Conservation (phyloP, 768 basidiomycete species). For the Arthromyces matolae region DNA sequence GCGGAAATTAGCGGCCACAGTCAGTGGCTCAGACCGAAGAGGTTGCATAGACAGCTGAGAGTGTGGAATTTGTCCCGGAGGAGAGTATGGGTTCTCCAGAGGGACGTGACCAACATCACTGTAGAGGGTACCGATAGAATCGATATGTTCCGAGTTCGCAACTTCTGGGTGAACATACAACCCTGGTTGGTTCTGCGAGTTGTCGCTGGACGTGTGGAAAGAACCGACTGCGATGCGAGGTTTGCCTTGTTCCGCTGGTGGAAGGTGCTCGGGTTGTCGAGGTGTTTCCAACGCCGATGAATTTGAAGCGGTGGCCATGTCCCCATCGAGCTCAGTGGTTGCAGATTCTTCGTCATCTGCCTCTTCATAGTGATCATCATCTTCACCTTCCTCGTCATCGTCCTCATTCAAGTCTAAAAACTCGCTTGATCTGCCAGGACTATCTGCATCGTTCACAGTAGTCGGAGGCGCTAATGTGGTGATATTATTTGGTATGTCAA, state of each 20-base stretch:
- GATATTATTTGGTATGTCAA: conserved; percentile 2
- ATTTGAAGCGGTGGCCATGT: conserved; percentile 16
- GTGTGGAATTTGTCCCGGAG: conserved; percentile 14
- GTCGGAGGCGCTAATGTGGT: conserved; percentile 3
- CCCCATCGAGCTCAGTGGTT: conserved; percentile 31
- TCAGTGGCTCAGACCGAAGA: conserved; percentile 15
- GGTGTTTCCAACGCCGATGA: conserved; percentile 9
- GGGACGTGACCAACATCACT: conserved; percentile 10
- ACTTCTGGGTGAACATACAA: conserved; percentile 17
- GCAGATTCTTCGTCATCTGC: conserved; percentile 16
- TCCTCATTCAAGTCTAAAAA: conserved; percentile 65
- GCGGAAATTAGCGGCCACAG: conserved; percentile 52
- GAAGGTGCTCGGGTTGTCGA: conserved; percentile 9
- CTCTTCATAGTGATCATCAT: conserved; percentile 33
- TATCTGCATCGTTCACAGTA: conserved; percentile 7
- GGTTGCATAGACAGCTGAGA: conserved; percentile 21
- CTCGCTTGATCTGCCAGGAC: conserved; percentile 34
- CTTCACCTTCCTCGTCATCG: conserved; percentile 40
- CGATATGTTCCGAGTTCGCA: conserved; percentile 12
- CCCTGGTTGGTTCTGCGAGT: conserved; percentile 23
- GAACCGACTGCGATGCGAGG: conserved; percentile 45
- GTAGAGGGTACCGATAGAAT: conserved; percentile 4
- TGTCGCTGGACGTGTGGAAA: conserved; percentile 41
- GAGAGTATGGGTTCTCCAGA: conserved; percentile 21
- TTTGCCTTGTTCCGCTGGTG: conserved; percentile 13